These are phyloP conservation scores for Macrophomina pseudophaseolina DNA, from an alignment of 2,329 filamentous ascomycete species.

Conservation along the genomic window DNA sequence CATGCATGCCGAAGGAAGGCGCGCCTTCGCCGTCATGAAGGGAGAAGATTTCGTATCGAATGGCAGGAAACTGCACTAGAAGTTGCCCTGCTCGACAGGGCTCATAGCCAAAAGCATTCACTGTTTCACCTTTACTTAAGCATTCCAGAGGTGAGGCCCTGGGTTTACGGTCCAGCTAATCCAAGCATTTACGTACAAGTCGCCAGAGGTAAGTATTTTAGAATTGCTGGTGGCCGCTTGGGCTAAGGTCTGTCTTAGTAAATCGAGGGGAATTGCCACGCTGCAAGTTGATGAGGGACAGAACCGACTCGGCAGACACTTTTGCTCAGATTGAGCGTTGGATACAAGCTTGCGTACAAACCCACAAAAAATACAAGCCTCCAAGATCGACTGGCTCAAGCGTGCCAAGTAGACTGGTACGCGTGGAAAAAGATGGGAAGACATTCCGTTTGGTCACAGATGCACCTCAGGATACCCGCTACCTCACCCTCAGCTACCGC, in stretches of 20 bases:
- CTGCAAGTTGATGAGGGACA: not conserved
- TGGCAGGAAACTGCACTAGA: not conserved
- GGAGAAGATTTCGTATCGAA: not conserved
- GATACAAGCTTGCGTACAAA: not conserved
- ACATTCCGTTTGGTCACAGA: not conserved
- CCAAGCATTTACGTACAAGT: no score
- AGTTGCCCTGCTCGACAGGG: not conserved
- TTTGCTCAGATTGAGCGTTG: not conserved
- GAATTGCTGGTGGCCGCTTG: not conserved
- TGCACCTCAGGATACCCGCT: not conserved
- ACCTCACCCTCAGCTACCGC: not conserved
- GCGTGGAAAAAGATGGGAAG: not conserved
- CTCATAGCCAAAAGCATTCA: not conserved
- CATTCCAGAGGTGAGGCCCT: no score
- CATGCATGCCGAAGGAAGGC: not conserved
- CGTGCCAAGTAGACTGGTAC: not conserved
- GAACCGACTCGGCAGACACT: not conserved
- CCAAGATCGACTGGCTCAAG: not conserved
- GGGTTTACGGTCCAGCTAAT: no score
- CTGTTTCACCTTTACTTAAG: not conserved
- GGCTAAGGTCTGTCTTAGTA: not conserved
- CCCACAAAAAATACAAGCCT: not conserved
- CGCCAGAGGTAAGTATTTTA: no score
- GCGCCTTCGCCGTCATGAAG: not conserved
- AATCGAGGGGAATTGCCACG: no score